Percentiles rank a stretch among this genome's conserved stretches.
phyloP scores from a whole-genome alignment of 805 yeast species.

The Metschnikowia gelsemii region DNA sequence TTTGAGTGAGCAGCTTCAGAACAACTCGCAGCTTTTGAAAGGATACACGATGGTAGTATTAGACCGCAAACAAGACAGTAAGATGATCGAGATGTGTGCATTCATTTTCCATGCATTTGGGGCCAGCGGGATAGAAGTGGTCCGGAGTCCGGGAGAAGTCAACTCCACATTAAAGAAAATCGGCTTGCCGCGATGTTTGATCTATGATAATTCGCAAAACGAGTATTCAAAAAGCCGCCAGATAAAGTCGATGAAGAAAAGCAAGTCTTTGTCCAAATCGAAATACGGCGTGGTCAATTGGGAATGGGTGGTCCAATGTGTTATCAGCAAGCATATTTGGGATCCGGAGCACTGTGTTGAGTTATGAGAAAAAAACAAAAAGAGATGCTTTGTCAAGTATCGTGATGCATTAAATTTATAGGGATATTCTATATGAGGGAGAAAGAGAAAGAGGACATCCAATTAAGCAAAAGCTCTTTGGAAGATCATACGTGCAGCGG shows the following conservation, averaged over 20 bases:
- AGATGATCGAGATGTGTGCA: conserved; percentile 35
- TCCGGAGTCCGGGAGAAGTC: conserved; percentile 8
- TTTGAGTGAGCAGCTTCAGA: conserved; percentile 42
- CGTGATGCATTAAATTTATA: conserved; percentile 9
- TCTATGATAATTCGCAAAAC: conserved; percentile 30
- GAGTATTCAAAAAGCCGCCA: conserved; percentile 9
- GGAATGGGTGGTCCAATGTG: conserved; percentile 70
- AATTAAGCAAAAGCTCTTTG: conserved; percentile 10
- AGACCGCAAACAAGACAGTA: conserved; percentile 29
- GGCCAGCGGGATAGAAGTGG: conserved; percentile 26
- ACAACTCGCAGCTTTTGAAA: conserved; percentile 37
- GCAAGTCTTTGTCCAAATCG: neutral
- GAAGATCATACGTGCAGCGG: conserved; percentile 32
- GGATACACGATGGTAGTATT: conserved; percentile 37
- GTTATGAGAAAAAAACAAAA: neutral
- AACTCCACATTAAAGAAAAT: conserved; percentile 7
- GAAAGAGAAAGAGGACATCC: too few species aligned
- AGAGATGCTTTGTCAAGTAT: too few species aligned
- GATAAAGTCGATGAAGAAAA: neutral
- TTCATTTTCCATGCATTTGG: conserved; percentile 50
- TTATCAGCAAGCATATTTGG: conserved; percentile 44
- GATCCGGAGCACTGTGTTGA: conserved; percentile 18
- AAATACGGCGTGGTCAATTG: conserved; percentile 43
- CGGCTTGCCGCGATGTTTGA: conserved; percentile 15
- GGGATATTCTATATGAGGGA: too few species aligned